Evolutionary conservation across 345 rosid species (phyloP).

Genomic region (Bruguiera gymnorhiza): DNA sequence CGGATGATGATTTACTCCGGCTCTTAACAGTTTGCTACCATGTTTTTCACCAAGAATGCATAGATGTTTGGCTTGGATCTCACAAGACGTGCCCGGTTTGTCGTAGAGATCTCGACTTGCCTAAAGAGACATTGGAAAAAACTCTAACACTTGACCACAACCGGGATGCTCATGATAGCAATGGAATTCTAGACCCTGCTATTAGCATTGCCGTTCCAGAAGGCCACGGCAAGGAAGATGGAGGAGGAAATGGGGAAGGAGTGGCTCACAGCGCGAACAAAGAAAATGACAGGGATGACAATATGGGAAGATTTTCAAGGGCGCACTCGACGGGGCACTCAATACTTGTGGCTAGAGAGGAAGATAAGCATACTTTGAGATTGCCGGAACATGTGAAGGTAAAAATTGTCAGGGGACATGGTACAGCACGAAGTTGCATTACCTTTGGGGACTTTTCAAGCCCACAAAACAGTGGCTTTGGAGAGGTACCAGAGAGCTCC

Average conservation of each 20-base stretch:
- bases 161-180: neutral
- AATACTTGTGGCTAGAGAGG: conserved; percentile 33
- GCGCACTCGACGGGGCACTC: conserved; percentile 87
- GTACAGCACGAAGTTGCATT: conserved; percentile 52
- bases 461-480: conserved; percentile 10
- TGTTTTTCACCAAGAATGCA: conserved; percentile 77
- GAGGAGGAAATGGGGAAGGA: conserved; percentile 11
- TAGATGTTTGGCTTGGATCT: conserved; percentile 74
- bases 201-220: conserved; percentile 31
- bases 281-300: conserved; percentile 5
- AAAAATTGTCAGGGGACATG: conserved; percentile 46
- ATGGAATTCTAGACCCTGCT: conserved; percentile 20
- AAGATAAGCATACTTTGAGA: conserved; percentile 54
- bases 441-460: conserved; percentile 43
- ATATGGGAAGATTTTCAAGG: conserved; percentile 44
- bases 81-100: conserved; percentile 87
- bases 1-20: conserved; percentile 58
- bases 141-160: conserved; percentile 20
- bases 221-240: conserved; percentile 27
- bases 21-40: conserved; percentile 70
- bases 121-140: conserved; percentile 33
- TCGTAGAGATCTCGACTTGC: conserved; percentile 62
- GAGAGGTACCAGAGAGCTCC: conserved; percentile 9
- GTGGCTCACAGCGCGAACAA: neutral
- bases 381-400: conserved; percentile 52